A percentile compares a stretch with the other conserved stretches of the same genome.
Conservation (phyloP, 768 basidiomycete species). For the Crassisporium funariophilum region DNA sequence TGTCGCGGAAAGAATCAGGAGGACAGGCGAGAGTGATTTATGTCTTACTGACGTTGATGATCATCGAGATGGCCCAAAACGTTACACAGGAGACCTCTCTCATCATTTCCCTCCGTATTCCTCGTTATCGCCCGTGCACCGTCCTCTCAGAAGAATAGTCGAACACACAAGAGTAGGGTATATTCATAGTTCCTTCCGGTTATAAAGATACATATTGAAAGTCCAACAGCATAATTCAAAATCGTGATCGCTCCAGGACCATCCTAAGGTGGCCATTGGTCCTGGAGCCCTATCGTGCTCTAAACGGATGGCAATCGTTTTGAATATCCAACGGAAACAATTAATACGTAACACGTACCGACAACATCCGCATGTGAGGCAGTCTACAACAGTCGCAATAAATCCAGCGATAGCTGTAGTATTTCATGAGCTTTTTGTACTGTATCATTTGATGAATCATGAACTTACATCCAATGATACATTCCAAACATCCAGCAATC, state of each 20-base stretch:
- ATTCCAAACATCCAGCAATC: conserved; percentile 48
- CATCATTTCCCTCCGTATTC: too few species aligned
- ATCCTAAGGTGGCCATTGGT: conserved; percentile 4
- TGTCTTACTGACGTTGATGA: too few species aligned
- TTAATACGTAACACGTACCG: conserved; percentile 32
- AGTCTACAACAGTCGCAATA: conserved; percentile 42
- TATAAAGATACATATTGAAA: too few species aligned
- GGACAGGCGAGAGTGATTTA: too few species aligned
- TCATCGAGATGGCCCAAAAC: too few species aligned
- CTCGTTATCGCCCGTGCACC: too few species aligned
- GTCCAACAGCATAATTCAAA: too few species aligned
- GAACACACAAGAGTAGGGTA: too few species aligned
- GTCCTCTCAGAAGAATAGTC: too few species aligned
- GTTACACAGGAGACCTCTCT: too few species aligned
- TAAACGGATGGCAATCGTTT: too few species aligned
- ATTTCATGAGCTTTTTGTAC: neutral
- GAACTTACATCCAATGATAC: conserved; percentile 45
- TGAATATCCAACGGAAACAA: neutral
- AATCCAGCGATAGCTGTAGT: conserved; percentile 41
- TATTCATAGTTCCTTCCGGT: neutral
- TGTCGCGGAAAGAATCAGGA: too few species aligned
- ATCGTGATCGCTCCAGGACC: conserved; percentile 19
- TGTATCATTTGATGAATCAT: neutral
- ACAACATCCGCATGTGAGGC: conserved; percentile 49
- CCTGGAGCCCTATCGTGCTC: conserved; percentile 25